Evolutionary conservation across 2,329 filamentous ascomycete genomes (phyloP), one percentile per base, ranked within the genome.

Genomic region (Aureobasidium leucospermi): DNA sequence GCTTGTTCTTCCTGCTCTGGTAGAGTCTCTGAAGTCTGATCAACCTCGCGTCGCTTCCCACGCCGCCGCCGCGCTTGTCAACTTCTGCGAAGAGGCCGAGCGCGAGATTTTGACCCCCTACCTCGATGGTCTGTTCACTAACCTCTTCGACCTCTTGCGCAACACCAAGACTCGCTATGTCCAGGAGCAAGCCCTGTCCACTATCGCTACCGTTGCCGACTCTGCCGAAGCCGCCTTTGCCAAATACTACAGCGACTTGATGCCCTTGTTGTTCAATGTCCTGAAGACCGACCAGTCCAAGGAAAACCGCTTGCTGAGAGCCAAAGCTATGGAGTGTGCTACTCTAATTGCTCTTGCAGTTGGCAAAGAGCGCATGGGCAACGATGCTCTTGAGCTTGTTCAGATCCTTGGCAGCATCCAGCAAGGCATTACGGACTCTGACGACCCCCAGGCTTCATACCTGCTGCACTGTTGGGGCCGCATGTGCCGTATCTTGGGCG

Each of bases 261-360:
- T 99, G 94, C 94, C 94, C 15, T 79, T 96, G 51, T 81, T 99
- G 7, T 92, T 97, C 73, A 89, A 87, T 63, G 93, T 97, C 9
- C 78, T 99, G 53, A 87, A 87, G 69, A 85, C 91, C 66, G 91
- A 96, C 69, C 93, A 92, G 68, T 90, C 92, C 57, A 96, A 96
- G 76, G 94, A 99, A 69, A 92, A 92, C 74, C 84, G 93, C 58
- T 79, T 97, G 48, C 82, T 99, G 41, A 85, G 93, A 61, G 94
- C 94, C 52, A 99, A 99, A 79, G 94, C 94, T 3, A 99, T 99
- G 94, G 94, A 99, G 75, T 99, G 94, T 70, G 93, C 94, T 16
- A 99, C 94, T 7, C 79, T 99, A 45, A 99, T 99, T 68, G 90
- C 94, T 34, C 79, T 99, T 58, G 94, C 94, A 32, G 94, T 99